Evolutionary conservation across 78 protist genomes (phyloP), one percentile per base, ranked within the genome.

Genomic region (Cavenderia fasciculata): DNA sequence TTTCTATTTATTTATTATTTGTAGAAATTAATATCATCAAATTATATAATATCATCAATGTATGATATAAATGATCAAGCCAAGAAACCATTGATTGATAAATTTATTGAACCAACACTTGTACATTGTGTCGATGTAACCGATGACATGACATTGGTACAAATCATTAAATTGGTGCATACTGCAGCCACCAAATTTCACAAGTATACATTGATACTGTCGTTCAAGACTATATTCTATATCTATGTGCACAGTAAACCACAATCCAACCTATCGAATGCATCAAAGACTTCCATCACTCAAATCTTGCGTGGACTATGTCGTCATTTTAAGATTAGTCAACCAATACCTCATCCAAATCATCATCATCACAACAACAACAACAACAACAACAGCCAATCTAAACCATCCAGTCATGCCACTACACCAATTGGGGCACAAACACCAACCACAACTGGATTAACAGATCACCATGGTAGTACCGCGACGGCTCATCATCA

Each of bases 141-240:
- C 34, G 90, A 82, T 68, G 90, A 82, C 18, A 82, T 82, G 90
- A 57, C 90, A 57, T 41, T 82, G 34, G 36, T 68, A 23, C 90
- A 82, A 54, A 36, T 82, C 25, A 43, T 72, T 0, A 82, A 68
- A 40, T 31, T 82, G 66, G 90, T 82, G 14, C 51, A 47, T 38
- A 65, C 52, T 14, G 71, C 52, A 21, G 43, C 90, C 21, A 66
- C 79, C n/a, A 82, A 82, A 56, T 82, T 69, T 44, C 90, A 82
- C 49, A 82, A 74, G 73, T 66, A 82, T 33, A 82, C 90, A 57
- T n/a, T 82, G 62, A 29, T 82, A 3, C 57, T 52, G 31, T 8
- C 71, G n/a, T 49, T 82, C 8, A 82, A 82, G 73, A 82, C 90
- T 31, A 29, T 82, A 6, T 82, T 82, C 41, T 82, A 82, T 57